Evolutionary conservation across 106 monocot species (phyloP), one percentile per base, ranked within the genome.

Genomic region (Dendrobium catenatum): DNA sequence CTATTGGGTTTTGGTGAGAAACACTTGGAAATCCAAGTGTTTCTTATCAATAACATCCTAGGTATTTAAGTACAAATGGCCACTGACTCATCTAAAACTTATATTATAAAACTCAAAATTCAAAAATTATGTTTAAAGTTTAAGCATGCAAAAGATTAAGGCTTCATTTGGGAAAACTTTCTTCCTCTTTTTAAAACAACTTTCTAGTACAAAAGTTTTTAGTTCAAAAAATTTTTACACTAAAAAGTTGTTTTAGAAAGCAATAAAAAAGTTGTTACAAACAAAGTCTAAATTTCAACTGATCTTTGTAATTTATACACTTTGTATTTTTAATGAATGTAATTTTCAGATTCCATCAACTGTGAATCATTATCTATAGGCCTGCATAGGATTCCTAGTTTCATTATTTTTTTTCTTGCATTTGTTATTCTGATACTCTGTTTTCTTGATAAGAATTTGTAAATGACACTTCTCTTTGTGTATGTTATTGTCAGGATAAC

Each of bases 401-500:
- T 40, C 16, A 74, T 74, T 42, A 4, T 4, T 42, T 37, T 9
- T 74, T 74, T 41, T 10, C 20, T 61, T 72, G 72, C 10, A 72
- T 33, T 61, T 70, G 2, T 15, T 70, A 29, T 73, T 42, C 40
- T 73, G 24, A 26, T 27, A 2, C 31, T 31, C 68, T 42, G 19
- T 26, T 40, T 13, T 61, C 19, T 42, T 26, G 17, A 6, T 3
- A 82, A 75, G 55, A 27, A 33, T 43, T 22, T 70, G 51, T 27
- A 48, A 40, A 58, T 82, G 46, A 83, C 41, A 83, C 41, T 79
- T 27, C 15, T 73, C 74, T 20, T 72, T 55, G 15, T 84, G 41
- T 51, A 72, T 18, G 56, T 77, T 55, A 44, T 68, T 73, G 77
- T 48, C 85, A 94, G 94, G 92, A 88, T 43, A 86, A 87, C 68